A percentile compares a stretch with the other conserved stretches of the same genome.
phyloP scores from a whole-genome alignment of 2,329 filamentous ascomycete species.

The Elsinoe arachidis region DNA sequence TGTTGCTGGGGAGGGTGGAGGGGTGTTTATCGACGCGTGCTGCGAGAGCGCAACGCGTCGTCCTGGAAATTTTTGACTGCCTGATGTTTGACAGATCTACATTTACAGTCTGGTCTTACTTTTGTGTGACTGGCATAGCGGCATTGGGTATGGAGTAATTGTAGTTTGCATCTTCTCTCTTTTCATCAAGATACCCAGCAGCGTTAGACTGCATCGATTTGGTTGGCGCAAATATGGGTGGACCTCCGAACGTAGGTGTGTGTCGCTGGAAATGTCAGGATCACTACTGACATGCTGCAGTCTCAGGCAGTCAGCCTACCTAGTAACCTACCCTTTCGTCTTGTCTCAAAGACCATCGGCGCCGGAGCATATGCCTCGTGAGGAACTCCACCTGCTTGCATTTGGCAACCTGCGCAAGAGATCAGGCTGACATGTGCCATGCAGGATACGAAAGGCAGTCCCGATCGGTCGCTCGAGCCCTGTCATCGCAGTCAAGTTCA shows the following conservation, averaged over 20 bases:
- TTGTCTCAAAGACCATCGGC: slow-evolving; percentile 93
- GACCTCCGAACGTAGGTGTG: slow-evolving; percentile 25
- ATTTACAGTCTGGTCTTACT: background rate
- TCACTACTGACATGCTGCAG: slow-evolving; percentile 32
- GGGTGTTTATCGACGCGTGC: background rate
- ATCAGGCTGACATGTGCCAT: slow-evolving; percentile 10
- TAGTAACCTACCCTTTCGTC: slow-evolving; percentile 75
- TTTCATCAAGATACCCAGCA: background rate
- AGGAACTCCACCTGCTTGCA: slow-evolving; percentile 24
- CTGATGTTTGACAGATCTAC: background rate
- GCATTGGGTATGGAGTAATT: slow-evolving; percentile 8
- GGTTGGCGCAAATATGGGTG: slow-evolving; percentile 20
- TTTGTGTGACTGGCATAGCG: background rate
- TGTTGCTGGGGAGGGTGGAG: background rate
- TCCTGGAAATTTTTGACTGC: background rate
- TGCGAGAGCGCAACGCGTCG: background rate
- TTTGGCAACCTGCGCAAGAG: background rate
- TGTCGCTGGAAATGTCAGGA: background rate
- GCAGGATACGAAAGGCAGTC: slow-evolving; percentile 84
- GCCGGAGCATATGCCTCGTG: slow-evolving; percentile 96
- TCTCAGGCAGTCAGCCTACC: slow-evolving; percentile 87
- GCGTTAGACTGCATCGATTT: background rate
- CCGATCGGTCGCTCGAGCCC: slow-evolving; percentile 61
- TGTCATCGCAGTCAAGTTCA: slow-evolving; percentile 95
- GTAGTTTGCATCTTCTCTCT: slow-evolving; percentile 3